phyloP scores from a whole-genome alignment of 2,329 filamentous ascomycete species.

The Xylariaceae sp. region DNA sequence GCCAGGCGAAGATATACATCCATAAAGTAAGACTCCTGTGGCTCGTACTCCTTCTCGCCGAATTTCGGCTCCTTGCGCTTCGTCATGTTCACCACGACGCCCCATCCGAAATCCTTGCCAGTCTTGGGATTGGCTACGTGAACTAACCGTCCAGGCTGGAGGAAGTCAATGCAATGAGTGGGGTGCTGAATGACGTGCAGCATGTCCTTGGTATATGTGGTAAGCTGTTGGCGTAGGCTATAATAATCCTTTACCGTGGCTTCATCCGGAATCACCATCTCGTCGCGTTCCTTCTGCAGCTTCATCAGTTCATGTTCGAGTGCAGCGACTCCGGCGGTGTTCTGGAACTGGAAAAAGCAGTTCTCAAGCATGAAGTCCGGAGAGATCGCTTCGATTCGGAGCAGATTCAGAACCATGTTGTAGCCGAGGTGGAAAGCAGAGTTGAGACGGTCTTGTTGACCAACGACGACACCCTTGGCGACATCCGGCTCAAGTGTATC shows the following conservation, averaged over 20 bases:
- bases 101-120: conserved; percentile 88
- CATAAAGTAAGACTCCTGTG: conserved; percentile 74
- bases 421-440: conserved; percentile 97
- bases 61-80: conserved; percentile 61
- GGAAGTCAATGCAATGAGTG: conserved; percentile 74
- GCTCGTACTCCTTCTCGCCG: conserved; percentile 60
- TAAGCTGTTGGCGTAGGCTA: conserved; percentile 77
- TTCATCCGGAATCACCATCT: conserved; percentile 78
- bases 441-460: conserved; percentile 94
- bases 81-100: conserved; percentile 72
- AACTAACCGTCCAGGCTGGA: conserved; percentile 83
- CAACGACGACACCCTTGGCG: conserved; percentile 93
- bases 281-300: conserved; percentile 68
- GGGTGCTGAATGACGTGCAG: conserved; percentile 87
- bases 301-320: conserved; percentile 79
- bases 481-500: conserved; percentile 90
- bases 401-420: conserved; percentile 97
- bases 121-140: conserved; percentile 67
- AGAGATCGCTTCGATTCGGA: conserved; percentile 97
- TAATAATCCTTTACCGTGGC: conserved; percentile 90
- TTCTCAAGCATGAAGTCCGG: conserved; percentile 98
- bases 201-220: conserved; percentile 82
- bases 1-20: conserved; percentile 70
- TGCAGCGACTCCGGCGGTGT: conserved; percentile 76
- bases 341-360: conserved; percentile 98